Conservation (phyloP, 345 rosid species). For the Gynandropsis gynandra region DNA sequence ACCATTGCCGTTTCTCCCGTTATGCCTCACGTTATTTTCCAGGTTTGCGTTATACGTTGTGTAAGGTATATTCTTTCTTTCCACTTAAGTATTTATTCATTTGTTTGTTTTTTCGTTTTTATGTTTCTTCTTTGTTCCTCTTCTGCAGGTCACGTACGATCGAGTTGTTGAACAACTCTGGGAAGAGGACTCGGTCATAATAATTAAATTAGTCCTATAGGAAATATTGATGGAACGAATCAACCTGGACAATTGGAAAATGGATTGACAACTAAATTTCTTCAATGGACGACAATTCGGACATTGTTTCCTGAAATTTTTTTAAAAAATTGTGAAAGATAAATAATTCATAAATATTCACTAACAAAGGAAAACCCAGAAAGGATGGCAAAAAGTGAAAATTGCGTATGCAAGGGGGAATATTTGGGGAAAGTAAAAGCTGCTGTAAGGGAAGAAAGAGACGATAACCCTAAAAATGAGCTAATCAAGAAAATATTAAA, state of each 20-base stretch:
- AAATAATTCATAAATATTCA: not conserved
- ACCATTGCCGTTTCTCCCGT: slow-evolving; percentile 6
- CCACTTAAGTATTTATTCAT: not conserved
- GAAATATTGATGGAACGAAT: too few relatives aligned
- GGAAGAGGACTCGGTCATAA: too few relatives aligned
- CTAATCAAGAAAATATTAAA: too few relatives aligned
- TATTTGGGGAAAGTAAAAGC: not conserved
- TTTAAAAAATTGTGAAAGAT: slow-evolving; percentile 1
- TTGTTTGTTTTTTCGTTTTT: not conserved
- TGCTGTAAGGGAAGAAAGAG: not conserved
- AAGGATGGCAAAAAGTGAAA: not conserved
- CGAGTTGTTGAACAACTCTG: too few relatives aligned
- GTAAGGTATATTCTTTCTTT: slow-evolving; percentile 18
- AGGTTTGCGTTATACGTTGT: slow-evolving; percentile 21
- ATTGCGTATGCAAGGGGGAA: not conserved
- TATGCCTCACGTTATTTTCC: slow-evolving; percentile 12
- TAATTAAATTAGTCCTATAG: too few relatives aligned
- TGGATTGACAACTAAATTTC: too few relatives aligned
- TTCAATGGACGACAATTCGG: too few relatives aligned
- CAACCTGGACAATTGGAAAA: too few relatives aligned
- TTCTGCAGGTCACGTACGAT: too few relatives aligned
- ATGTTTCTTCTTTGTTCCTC: not conserved
- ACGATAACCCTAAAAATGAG: too few relatives aligned
- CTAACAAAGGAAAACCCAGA: too few relatives aligned
- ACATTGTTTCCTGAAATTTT: too few relatives aligned